Evolutionary conservation across 441 rosid species (phyloP), one percentile per base, ranked within the genome.

Genomic region (Populus tomentosa): DNA sequence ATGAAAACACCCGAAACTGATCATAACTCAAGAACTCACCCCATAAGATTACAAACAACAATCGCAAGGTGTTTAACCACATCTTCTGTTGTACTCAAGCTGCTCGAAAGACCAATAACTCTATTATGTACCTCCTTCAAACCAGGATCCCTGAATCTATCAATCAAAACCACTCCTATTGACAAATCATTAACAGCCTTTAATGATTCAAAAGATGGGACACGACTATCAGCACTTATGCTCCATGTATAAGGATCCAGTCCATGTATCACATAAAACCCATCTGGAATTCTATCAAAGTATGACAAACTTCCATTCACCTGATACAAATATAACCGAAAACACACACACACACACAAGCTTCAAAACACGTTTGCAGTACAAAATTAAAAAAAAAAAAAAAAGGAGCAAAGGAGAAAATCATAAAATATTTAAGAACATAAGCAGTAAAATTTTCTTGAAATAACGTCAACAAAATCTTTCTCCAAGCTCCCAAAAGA

Each of bases 211-310:
- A 95, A 78, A 6, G 99, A 89, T 30, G 99, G 99, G 79, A 94
- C 84, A 70, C 89, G 90, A 63, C 95, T 93, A 87, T 95, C 99
- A 24, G 88, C 86, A 85, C 98, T 91, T 78, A 95, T 65, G 28
- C 89, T 86, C 99, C 99, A 95, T 59, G 88, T 85, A 81, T 92
- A 95, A 46, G 98, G 94, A 87, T 92, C 91, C 88, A 95, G 78
- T 66, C 99, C 99, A 85, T 91, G 80, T 75, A 95, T 87, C 79
- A 85, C 79, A 87, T 92, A 95, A 86, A 95, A 95, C 26, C 98
- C 98, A 89, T 95, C 97, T 64, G 98, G 99, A 83, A 95, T 88
- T 87, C 82, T 90, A 78, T 95, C 97, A 32, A 74, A 90, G 83
- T 93, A 95, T 28, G 97, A 92, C 53, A 95, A 84, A 85, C 94